Evolutionary conservation across 306 rosid species (phyloP).

Genomic region (Quercus alba): DNA sequence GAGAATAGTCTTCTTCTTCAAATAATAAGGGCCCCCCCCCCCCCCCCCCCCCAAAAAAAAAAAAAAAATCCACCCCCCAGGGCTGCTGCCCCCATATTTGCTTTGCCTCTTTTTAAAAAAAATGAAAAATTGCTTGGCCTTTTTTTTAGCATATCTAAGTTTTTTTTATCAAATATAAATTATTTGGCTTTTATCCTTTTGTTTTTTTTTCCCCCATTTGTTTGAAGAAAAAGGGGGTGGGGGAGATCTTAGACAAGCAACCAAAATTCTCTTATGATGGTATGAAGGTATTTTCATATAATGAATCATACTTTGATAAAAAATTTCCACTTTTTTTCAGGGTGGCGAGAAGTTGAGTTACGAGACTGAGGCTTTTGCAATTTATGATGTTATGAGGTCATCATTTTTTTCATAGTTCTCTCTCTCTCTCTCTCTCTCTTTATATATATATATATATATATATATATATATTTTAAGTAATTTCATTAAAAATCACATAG

Average conservation of each 20-base stretch:
- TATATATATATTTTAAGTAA: too few species aligned
- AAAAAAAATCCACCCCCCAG: too few species aligned
- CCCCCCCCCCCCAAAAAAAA: too few species aligned
- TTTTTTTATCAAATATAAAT: background rate
- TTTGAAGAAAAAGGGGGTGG: too few species aligned
- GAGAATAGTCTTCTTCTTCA: too few species aligned
- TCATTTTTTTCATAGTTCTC: constrained; percentile 17
- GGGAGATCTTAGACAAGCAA: background rate
- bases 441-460: too few species aligned
- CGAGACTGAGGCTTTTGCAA: constrained; percentile 92
- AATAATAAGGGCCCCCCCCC: too few species aligned
- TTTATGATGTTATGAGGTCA: constrained; percentile 92
- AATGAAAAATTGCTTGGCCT: background rate
- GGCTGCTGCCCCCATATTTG: too few species aligned
- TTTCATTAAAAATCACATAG: too few species aligned
- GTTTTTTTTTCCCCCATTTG: background rate
- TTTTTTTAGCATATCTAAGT: background rate
- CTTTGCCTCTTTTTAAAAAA: too few species aligned
- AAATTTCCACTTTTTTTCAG: constrained; percentile 48
- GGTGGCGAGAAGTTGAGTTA: constrained; percentile 96
- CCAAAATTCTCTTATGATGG: constrained; percentile 9
- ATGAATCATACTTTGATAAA: constrained; percentile 20
- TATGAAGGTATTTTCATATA: constrained; percentile 13
- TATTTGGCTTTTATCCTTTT: background rate
- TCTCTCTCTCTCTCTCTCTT: too few species aligned